phyloP scores from a whole-genome alignment of 805 yeast species.

The Candida qinlingensis region DNA sequence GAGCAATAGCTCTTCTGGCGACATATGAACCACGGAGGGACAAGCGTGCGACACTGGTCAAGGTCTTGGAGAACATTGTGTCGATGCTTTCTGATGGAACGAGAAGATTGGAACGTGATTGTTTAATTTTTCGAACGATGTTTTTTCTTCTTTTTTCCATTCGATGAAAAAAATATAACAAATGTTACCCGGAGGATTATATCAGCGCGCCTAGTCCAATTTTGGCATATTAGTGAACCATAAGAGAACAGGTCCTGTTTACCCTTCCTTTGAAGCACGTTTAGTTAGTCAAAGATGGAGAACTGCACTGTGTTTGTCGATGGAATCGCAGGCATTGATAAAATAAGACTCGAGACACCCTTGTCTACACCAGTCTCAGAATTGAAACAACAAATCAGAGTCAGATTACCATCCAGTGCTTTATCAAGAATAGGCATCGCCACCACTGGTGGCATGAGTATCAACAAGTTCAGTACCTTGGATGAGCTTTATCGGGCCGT shows the following conservation, averaged over 20 bases:
- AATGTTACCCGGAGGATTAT: neutral
- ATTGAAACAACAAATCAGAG: constrained; percentile 4
- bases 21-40: constrained; percentile 13
- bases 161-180: neutral
- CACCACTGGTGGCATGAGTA: constrained; percentile 13
- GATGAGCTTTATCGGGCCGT: constrained; percentile 5
- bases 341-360: constrained; percentile 9
- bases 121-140: neutral
- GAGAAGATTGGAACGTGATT: neutral
- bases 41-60: constrained; percentile 11
- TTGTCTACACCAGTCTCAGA: neutral
- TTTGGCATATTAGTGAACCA: neutral
- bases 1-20: constrained; percentile 7
- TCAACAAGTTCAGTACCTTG: constrained; percentile 6
- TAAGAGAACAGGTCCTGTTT: neutral
- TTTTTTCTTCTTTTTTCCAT: neutral
- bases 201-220: neutral
- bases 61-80: constrained; percentile 8
- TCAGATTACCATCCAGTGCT: constrained; percentile 8
- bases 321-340: constrained; percentile 14
- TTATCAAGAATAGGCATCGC: constrained; percentile 4
- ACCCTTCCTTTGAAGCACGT: neutral
- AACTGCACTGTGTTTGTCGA: constrained; percentile 13
- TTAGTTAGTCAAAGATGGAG: neutral
- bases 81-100: neutral